Evolutionary conservation across 1,284 basidiomycete genomes (phyloP).

Genomic region (Psilocybe mexicana): DNA sequence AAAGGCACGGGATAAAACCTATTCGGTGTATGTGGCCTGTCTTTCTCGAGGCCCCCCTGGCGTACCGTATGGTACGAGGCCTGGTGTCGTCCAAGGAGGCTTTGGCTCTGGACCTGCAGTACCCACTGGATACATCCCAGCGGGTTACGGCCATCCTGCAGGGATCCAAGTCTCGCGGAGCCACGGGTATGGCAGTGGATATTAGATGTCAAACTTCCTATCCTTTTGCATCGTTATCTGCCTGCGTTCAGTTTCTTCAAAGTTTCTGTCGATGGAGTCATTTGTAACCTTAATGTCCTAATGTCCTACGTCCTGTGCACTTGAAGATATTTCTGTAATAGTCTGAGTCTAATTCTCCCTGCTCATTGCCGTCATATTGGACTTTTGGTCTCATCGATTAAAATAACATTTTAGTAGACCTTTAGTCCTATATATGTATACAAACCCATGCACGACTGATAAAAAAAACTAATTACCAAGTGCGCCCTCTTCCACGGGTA

Average conservation of each 20-base stretch:
- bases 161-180: background rate
- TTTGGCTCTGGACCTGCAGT: constrained; percentile 12
- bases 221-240: background rate
- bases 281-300: too few species aligned
- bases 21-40: constrained; percentile 61
- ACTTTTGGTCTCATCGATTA: too few species aligned
- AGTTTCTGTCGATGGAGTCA: too few species aligned
- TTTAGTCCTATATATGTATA: too few species aligned
- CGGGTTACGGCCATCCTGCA: constrained; percentile 1
- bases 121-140: constrained; percentile 5
- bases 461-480: constrained; percentile 26
- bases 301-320: too few species aligned
- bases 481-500: constrained; percentile 37
- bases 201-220: constrained; percentile 5
- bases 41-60: constrained; percentile 22
- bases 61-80: constrained; percentile 1
- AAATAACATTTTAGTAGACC: too few species aligned
- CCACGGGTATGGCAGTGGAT: constrained; percentile 21
- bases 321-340: too few species aligned
- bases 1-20: constrained; percentile 59
- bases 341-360: too few species aligned
- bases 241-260: too few species aligned
- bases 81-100: constrained; percentile 19
- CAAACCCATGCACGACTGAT: too few species aligned
- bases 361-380: too few species aligned